Evolutionary conservation across 768 basidiomycete species (phyloP).

Genomic region (Fibroporia radiculosa): DNA sequence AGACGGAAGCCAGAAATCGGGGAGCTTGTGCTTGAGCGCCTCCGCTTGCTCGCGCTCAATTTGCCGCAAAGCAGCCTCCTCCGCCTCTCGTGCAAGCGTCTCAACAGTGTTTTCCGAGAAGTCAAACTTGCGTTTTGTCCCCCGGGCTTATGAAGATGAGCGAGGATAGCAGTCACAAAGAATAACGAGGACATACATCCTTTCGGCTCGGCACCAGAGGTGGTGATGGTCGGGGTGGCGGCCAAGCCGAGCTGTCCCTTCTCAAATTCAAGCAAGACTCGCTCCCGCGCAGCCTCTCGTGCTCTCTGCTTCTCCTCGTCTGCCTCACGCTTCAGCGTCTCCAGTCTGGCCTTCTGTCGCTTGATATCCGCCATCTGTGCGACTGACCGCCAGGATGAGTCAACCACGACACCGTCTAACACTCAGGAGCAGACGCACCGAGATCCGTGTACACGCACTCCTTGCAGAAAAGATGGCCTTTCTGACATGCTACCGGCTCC

Average conservation of each 20-base stretch:
- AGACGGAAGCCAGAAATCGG: slow-evolving; percentile 96
- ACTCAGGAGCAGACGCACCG: slow-evolving; percentile 39
- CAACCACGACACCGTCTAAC: background rate
- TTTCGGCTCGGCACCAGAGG: slow-evolving; percentile 30
- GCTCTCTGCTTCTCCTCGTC: slow-evolving; percentile 70
- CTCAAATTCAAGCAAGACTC: slow-evolving; percentile 88
- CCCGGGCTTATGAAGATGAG: slow-evolving; percentile 33
- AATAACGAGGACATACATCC: slow-evolving; percentile 21
- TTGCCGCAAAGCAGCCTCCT: slow-evolving; percentile 75
- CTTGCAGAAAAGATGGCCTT: slow-evolving; percentile 93
- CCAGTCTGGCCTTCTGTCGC: slow-evolving; percentile 76
- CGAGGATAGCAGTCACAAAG: background rate
- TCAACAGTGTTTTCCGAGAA: slow-evolving; percentile 72
- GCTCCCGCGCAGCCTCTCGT: slow-evolving; percentile 70
- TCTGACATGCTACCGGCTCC: slow-evolving; percentile 73
- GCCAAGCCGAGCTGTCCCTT: slow-evolving; percentile 73
- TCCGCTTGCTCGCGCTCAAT: slow-evolving; percentile 86
- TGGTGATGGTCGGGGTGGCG: slow-evolving; percentile 31
- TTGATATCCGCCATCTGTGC: slow-evolving; percentile 91
- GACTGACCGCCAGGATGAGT: slow-evolving; percentile 35
- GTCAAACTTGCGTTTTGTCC: slow-evolving; percentile 79
- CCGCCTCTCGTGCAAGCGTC: slow-evolving; percentile 67
- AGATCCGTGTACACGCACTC: slow-evolving; percentile 89
- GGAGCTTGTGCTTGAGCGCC: slow-evolving; percentile 78
- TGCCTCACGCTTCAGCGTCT: slow-evolving; percentile 67